Percentiles rank a stretch among this genome's conserved stretches.
phyloP scores from a whole-genome alignment of 495 filamentous ascomycete species.

The Lasiosphaeria hispida region DNA sequence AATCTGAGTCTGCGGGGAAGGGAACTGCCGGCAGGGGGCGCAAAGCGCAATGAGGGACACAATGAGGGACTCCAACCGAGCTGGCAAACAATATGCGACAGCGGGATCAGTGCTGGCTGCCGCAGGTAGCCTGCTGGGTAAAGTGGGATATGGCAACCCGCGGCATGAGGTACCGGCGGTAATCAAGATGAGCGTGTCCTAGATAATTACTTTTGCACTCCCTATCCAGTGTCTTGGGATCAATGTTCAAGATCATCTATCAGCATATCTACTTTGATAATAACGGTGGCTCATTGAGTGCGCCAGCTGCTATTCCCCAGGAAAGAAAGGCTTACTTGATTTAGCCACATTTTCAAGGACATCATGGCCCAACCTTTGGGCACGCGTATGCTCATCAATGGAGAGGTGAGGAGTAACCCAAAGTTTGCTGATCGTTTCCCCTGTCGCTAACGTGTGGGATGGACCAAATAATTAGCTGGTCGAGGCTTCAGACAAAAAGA shows the following conservation, averaged over 20 bases:
- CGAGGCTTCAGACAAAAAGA: slow-evolving; percentile 34
- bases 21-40: slow-evolving; percentile 5
- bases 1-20: slow-evolving; percentile 5
- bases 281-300: too few relatives aligned
- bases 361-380: too few relatives aligned
- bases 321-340: too few relatives aligned
- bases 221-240: too few relatives aligned
- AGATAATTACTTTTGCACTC: not conserved
- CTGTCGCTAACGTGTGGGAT: not conserved
- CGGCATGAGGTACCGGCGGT: slow-evolving; percentile 1
- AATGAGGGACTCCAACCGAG: not conserved
- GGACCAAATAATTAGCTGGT: slow-evolving; percentile 25
- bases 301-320: too few relatives aligned
- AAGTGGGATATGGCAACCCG: slow-evolving; percentile 1
- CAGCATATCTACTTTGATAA: too few relatives aligned
- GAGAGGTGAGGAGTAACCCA: slow-evolving; percentile 25
- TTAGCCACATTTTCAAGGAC: too few relatives aligned
- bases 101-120: too few relatives aligned
- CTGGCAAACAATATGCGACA: not conserved
- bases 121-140: too few relatives aligned
- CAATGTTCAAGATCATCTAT: too few relatives aligned
- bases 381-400: slow-evolving; percentile 39
- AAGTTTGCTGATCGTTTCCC: not conserved
- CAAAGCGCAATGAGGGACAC: not conserved
- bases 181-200: not conserved